Percentiles rank a stretch among this genome's conserved stretches.
Evolutionary conservation across 225 moss, liverwort and hornwort genomes (phyloP).

Genomic region (Antitrichia curtipendula): DNA sequence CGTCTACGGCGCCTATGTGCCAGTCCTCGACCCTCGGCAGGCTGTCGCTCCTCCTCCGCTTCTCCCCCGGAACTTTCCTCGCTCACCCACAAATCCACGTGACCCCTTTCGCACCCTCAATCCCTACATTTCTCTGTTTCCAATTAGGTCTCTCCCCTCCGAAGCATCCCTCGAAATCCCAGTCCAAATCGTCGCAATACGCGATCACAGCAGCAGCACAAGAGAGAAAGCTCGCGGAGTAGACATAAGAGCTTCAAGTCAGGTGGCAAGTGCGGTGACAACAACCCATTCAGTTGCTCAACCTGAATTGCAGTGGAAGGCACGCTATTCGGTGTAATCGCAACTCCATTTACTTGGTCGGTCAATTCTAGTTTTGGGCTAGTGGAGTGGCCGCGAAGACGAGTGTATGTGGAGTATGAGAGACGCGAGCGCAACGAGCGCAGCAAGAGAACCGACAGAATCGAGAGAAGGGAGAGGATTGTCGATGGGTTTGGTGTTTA

Average conservation of each 20-base stretch:
- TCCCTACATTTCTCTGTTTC: neutral
- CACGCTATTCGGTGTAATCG: neutral
- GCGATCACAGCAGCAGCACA: neutral
- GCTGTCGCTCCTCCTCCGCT: neutral
- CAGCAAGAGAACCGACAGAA: neutral
- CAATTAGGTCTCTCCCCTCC: neutral
- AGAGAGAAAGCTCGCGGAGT: neutral
- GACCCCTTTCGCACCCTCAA: too few relatives aligned
- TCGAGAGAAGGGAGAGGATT: neutral
- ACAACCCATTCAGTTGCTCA: neutral
- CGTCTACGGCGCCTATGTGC: neutral
- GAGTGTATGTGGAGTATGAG: neutral
- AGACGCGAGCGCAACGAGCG: neutral
- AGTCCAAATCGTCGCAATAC: neutral
- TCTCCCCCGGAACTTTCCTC: neutral
- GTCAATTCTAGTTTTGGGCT: neutral
- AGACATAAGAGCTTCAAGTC: neutral
- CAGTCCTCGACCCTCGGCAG: neutral
- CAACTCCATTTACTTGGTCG: neutral
- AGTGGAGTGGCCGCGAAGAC: neutral
- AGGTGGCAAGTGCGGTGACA: neutral
- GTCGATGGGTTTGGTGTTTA: neutral
- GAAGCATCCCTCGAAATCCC: neutral
- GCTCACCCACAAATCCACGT: neutral
- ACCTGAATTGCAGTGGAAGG: slow-evolving; percentile 13